Base-by-base conservation (phyloP, 2,329 filamentous ascomycete genomes). In the Calycina herbarum region DNA sequence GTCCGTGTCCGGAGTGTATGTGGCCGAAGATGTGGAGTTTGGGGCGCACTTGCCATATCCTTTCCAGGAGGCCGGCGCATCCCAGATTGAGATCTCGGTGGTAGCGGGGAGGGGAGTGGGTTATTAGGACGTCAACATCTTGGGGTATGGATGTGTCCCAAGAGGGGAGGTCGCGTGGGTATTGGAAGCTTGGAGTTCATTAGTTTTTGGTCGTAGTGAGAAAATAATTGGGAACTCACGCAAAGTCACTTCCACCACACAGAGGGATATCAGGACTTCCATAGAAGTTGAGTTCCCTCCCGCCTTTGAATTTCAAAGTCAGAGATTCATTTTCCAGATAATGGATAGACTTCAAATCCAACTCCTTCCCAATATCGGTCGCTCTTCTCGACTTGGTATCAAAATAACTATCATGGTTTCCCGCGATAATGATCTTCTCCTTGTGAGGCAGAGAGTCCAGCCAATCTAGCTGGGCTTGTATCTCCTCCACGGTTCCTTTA, bases 351-450 rank as follows among this genome's bases (percentile, higher is more conserved):
- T 85, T 88, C 80, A 92, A 88, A 71, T 92, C 81, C 17, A 94
- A 82, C 35, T 76, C 77, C 67, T 80, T 79, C n/a, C 80, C 74
- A 24, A 82, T 81, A 73, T 92, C 87, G 57, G 84, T 81, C 10
- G 82, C 78, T 17, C 76, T 77, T 3, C 91, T 83, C 15, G 86
- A 87, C 40, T 82, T 81, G 29, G 85, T 81, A 77, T 96, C 94
- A 67, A 96, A 90, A 81, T 87, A 96, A 72, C 87, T 89, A 75
- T 97, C 94, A 77, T 97, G 94, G 75, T 97, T 97, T 0, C 94
- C 94, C 38, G 88, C 87, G 38, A 98, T 87, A 42, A 94, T 85
- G 29, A 97, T 82, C 77, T 97, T 96, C 77, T 96, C 85, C 42
- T 80, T 79, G 74, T 97, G 93, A 0, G 92, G 91, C 7, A 94